Conservation (phyloP, 768 basidiomycete species). For the Serendipita sp. region DNA sequence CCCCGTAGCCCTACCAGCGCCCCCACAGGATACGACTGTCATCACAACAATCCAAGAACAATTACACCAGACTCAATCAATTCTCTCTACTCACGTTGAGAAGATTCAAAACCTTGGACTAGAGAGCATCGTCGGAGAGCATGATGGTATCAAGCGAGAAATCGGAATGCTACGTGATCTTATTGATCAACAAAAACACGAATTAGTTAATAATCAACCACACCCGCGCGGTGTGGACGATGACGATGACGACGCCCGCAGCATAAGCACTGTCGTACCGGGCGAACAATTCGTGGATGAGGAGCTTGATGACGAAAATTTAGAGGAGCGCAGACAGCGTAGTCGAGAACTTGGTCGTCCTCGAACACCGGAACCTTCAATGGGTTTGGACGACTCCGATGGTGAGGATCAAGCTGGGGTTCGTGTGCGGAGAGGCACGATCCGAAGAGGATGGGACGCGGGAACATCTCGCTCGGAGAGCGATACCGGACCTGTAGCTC, state of each 20-base stretch:
- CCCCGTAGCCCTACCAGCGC: slow-evolving; percentile 18
- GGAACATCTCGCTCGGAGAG: slow-evolving; percentile 5
- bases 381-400: slow-evolving; percentile 34
- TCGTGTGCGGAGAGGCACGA: slow-evolving; percentile 15
- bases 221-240: slow-evolving; percentile 28
- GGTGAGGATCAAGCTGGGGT: slow-evolving; percentile 9
- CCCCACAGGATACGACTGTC: slow-evolving; percentile 17
- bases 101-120: slow-evolving; percentile 56
- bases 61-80: slow-evolving; percentile 68
- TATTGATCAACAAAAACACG: slow-evolving; percentile 49
- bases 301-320: slow-evolving; percentile 16
- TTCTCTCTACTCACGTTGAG: slow-evolving; percentile 62
- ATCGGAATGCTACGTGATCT: slow-evolving; percentile 54
- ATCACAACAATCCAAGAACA: slow-evolving; percentile 44
- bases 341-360: slow-evolving; percentile 52
- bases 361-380: slow-evolving; percentile 65
- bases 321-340: slow-evolving; percentile 23
- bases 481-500: slow-evolving; percentile 14
- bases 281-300: slow-evolving; percentile 23
- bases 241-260: slow-evolving; percentile 56
- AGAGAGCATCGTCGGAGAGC: slow-evolving; percentile 66
- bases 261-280: slow-evolving; percentile 53
- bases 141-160: slow-evolving; percentile 69
- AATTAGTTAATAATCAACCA: slow-evolving; percentile 23
- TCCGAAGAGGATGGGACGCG: background rate